phyloP scores from a whole-genome alignment of 306 rosid genomes.

The Fagus sylvatica region DNA sequence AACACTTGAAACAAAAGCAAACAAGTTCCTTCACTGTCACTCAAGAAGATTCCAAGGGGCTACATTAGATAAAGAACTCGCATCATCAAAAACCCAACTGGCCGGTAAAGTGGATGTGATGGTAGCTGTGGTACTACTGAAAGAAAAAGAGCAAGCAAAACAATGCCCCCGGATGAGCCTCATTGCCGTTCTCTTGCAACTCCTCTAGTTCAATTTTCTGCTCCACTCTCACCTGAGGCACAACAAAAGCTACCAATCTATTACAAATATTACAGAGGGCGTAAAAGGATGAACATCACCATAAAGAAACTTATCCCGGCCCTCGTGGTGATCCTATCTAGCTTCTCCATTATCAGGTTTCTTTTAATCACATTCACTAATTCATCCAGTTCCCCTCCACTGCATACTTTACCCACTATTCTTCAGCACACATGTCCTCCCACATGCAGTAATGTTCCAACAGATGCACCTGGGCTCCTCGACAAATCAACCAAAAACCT shows the following conservation, averaged over 20 bases:
- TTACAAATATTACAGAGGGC: constrained; percentile 37
- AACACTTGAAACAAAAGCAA: constrained; percentile 75
- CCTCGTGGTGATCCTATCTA: constrained; percentile 63
- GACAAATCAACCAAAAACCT: constrained; percentile 18
- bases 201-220: constrained; percentile 44
- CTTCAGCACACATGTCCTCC: constrained; percentile 28
- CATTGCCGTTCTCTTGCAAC: constrained; percentile 46
- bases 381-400: constrained; percentile 39
- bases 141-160: constrained; percentile 18
- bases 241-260: constrained; percentile 32
- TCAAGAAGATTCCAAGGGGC: constrained; percentile 37
- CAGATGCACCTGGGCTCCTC: constrained; percentile 29
- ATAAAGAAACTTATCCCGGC: constrained; percentile 64
- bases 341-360: constrained; percentile 60
- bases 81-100: constrained; percentile 26
- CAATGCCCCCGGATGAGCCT: constrained; percentile 72
- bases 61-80: constrained; percentile 29
- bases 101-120: constrained; percentile 30
- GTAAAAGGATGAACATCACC: constrained; percentile 53
- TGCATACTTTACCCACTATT: constrained; percentile 36
- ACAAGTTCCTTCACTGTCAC: constrained; percentile 60
- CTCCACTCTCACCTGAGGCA: constrained; percentile 32
- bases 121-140: constrained; percentile 28
- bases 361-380: constrained; percentile 54
- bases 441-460: constrained; percentile 21